Percentiles rank a stretch among this genome's conserved stretches.
Evolutionary conservation across 2,329 filamentous ascomycete genomes (phyloP).

Genomic region (Tolypocladium pustulatum): DNA sequence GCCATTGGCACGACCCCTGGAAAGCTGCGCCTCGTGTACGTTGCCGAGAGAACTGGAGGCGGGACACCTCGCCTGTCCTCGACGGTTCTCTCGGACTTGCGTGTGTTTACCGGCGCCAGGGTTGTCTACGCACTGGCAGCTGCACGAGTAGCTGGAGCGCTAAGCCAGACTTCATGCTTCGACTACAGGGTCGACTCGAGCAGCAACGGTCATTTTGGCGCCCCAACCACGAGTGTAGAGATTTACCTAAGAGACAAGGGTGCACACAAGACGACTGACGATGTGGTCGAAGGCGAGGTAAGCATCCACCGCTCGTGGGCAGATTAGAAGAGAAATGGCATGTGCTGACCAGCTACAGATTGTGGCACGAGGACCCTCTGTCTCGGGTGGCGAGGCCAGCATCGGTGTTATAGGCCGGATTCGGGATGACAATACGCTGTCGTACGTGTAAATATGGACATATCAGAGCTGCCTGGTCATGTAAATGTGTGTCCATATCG

Average conservation of each 20-base stretch:
- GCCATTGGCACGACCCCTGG: constrained; percentile 51
- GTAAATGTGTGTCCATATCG: neutral
- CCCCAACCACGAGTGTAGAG: constrained; percentile 71
- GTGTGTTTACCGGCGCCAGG: constrained; percentile 69
- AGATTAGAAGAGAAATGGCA: neutral
- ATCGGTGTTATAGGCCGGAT: constrained; percentile 57
- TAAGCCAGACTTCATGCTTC: constrained; percentile 78
- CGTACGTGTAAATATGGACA: constrained; percentile 31
- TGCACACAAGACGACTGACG: constrained; percentile 52
- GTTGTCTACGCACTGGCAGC: constrained; percentile 79
- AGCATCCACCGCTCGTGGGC: constrained; percentile 14
- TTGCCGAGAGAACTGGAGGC: constrained; percentile 61
- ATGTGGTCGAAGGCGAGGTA: constrained; percentile 53
- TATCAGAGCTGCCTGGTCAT: neutral
- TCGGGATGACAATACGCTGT: constrained; percentile 62
- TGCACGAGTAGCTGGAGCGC: constrained; percentile 73
- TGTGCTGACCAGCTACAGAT: constrained; percentile 37
- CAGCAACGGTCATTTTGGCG: constrained; percentile 58
- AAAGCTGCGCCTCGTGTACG: constrained; percentile 71
- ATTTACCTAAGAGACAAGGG: constrained; percentile 58
- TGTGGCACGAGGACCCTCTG: constrained; percentile 60
- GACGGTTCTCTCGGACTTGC: constrained; percentile 64
- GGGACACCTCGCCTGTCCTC: constrained; percentile 55
- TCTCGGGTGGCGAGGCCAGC: constrained; percentile 54
- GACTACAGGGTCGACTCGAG: constrained; percentile 60